Base-by-base conservation (phyloP, 345 rosid species). In the Moricandia moricandioides region DNA sequence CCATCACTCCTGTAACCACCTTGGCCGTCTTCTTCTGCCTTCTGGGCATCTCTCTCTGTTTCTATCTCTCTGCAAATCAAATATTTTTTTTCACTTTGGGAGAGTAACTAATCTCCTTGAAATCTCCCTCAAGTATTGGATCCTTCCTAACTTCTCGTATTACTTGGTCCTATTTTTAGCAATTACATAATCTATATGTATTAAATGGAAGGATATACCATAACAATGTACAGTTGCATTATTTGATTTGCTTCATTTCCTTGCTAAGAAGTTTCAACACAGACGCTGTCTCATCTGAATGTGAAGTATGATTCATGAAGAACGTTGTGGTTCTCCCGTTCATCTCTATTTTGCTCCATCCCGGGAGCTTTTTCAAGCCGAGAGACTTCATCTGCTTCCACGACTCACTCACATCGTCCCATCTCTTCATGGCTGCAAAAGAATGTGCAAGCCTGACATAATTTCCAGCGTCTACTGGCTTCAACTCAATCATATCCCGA, bases 341-440 rank as follows among this genome's bases (percentile, higher is more conserved):
- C 14, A 79, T 66, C 71, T 85, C 89, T 64, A 88, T 83, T 60
- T 73, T 83, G 72, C 91, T 88, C 91, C 91, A 86, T 11, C 85
- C 88, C 0, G 89, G 86, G 66, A 83, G 81, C 77, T 86, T 88
- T 79, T 70, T 86, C 59, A 86, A 71, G 60, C 89, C 85, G 31
- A 83, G 83, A 61, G 83, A 83, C 74, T 82, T 85, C 89, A 86
- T 84, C 70, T 72, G 71, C 63, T 62, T 73, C 89, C 85, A 88
- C 34, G 84, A 82, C 59, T 83, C 79, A 59, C 85, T 84, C 68
- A 84, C 80, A 8, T 70, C 68, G 30, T 84, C 83, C 93, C 93
- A 88, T 74, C 77, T 82, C 71, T 80, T 84, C 86, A 80, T 74
- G 1, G 87, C 71, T 54, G 93, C 88, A 63, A 84, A 86, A 79